Conservation (phyloP, 257 asterid genomes). For the Solanum bulbocastanum region DNA sequence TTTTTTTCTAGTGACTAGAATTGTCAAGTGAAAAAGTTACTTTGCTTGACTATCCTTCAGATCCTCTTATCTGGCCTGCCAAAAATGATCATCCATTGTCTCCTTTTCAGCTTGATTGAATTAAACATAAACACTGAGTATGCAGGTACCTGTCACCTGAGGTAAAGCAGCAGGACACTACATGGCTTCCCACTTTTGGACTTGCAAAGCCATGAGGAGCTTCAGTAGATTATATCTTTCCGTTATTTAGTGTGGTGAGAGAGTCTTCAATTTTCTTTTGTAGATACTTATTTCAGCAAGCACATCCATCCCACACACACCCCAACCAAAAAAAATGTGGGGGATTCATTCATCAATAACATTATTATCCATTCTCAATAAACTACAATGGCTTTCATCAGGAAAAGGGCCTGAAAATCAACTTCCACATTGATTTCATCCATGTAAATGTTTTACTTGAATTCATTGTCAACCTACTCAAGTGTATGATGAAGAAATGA, state of each 20-base stretch:
- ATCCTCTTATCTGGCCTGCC: not conserved
- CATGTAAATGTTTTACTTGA: not conserved
- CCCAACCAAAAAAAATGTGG: not conserved
- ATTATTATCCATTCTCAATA: not conserved
- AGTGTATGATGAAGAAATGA: conserved; percentile 16
- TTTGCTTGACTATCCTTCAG: not conserved
- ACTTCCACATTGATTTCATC: not conserved
- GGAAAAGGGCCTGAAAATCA: not conserved
- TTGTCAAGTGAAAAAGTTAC: not conserved
- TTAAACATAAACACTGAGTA: not conserved
- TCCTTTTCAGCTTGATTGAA: not conserved
- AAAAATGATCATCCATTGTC: not conserved
- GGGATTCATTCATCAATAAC: not conserved
- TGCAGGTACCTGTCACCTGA: not conserved
- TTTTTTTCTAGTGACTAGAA: not conserved
- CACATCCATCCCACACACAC: not conserved
- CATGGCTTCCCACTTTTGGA: not conserved
- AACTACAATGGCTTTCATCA: not conserved
- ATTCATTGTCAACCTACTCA: not conserved
- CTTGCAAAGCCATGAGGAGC: not conserved
- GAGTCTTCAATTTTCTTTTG: not conserved
- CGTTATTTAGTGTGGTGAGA: not conserved
- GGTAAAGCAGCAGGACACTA: not conserved
- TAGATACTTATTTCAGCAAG: not conserved
- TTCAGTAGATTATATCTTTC: not conserved